Conservation (phyloP, 176 grass and related monocot genomes). For the Luzula sylvatica region DNA sequence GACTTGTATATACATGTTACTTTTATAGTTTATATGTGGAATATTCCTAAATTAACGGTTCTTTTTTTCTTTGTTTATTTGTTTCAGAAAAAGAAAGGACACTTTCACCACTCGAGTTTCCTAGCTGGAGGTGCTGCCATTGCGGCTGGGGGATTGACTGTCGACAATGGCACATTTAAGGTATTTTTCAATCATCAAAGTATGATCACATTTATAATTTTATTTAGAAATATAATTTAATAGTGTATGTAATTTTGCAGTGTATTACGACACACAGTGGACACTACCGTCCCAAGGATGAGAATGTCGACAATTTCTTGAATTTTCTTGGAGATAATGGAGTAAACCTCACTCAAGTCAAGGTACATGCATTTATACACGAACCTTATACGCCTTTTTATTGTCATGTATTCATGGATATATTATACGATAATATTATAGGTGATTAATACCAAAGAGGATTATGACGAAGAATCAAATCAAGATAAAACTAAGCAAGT, state of each 20-base stretch:
- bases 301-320: conserved; percentile 60
- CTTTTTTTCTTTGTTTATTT: background rate
- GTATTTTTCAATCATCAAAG: no score
- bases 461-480: conserved; percentile 23
- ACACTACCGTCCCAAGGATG: conserved; percentile 55
- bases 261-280: conserved; percentile 62
- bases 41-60: no score
- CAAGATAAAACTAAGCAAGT: conserved; percentile 25
- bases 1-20: conserved; percentile 11
- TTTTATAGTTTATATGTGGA: background rate
- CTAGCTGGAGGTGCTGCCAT: conserved; percentile 68
- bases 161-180: conserved; percentile 52
- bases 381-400: background rate
- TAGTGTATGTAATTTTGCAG: conserved; percentile 21
- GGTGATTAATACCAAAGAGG: conserved; percentile 12
- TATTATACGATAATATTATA: conserved; percentile 30
- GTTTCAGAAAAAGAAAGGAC: conserved; percentile 52
- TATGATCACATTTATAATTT: background rate
- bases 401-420: conserved; percentile 11
- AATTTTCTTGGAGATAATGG: conserved; percentile 46
- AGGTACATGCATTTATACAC: conserved; percentile 9
- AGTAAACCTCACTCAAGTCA: conserved; percentile 36
- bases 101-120: conserved; percentile 82
- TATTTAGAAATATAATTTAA: background rate
- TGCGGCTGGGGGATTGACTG: conserved; percentile 51